Evolutionary conservation across 805 yeast genomes (phyloP).

Genomic region (Pichia kluyveri): DNA sequence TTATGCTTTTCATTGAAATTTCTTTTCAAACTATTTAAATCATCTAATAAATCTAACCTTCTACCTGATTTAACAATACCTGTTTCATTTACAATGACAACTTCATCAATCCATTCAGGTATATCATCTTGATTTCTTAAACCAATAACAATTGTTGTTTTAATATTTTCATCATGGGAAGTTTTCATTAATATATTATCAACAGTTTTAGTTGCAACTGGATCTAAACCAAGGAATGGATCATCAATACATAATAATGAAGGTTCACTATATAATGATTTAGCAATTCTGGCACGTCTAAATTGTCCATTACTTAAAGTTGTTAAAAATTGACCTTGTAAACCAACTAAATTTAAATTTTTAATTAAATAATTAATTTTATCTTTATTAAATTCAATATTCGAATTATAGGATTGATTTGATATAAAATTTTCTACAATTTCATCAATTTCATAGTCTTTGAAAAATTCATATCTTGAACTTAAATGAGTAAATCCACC

Average conservation of each 20-base stretch:
- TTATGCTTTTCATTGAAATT: slow-evolving; percentile 18
- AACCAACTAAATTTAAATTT: slow-evolving; percentile 43
- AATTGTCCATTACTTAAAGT: slow-evolving; percentile 91
- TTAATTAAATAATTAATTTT: slow-evolving; percentile 36
- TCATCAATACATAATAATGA: slow-evolving; percentile 71
- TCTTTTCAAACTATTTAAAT: slow-evolving; percentile 17
- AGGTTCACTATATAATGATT: slow-evolving; percentile 58
- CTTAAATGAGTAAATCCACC: slow-evolving; percentile 63
- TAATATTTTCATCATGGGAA: slow-evolving; percentile 3
- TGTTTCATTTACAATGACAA: slow-evolving; percentile 47
- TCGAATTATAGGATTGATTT: slow-evolving; percentile 41
- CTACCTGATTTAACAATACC: slow-evolving; percentile 49
- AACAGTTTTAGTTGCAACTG: slow-evolving; percentile 53
- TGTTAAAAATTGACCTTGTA: slow-evolving; percentile 70
- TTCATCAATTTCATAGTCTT: slow-evolving; percentile 69
- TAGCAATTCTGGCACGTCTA: slow-evolving; percentile 82
- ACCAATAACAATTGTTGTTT: slow-evolving; percentile 63
- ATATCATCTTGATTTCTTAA: slow-evolving; percentile 64
- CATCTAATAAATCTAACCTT: slow-evolving; percentile 19
- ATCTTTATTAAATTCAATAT: slow-evolving; percentile 25
- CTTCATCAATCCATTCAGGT: slow-evolving; percentile 74
- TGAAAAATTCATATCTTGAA: slow-evolving; percentile 81
- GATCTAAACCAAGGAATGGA: slow-evolving; percentile 88
- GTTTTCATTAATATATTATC: slow-evolving; percentile 38
- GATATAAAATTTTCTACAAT: slow-evolving; percentile 55